Evolutionary conservation across 106 monocot genomes (phyloP).

Genomic region (Cymbidium sinense): DNA sequence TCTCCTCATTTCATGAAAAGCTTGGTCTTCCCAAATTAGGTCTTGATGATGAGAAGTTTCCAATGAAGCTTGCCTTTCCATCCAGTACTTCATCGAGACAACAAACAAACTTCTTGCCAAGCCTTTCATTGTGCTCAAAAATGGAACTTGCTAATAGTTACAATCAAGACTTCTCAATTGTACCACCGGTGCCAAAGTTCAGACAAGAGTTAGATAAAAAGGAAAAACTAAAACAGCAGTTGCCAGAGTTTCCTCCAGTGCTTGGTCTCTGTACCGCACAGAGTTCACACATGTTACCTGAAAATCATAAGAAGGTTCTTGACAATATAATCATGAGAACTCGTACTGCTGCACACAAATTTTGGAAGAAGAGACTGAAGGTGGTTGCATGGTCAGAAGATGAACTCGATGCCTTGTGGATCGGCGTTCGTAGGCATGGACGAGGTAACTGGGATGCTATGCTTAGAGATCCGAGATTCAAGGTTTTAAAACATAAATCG

Average conservation of each 20-base stretch:
- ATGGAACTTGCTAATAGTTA: constrained; percentile 20
- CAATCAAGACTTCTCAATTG: constrained; percentile 35
- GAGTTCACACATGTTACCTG: constrained; percentile 33
- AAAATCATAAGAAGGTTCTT: constrained; percentile 90
- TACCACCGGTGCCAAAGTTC: constrained; percentile 50
- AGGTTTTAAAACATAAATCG: constrained; percentile 55
- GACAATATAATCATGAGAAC: constrained; percentile 89
- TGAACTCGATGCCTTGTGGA: constrained; percentile 95
- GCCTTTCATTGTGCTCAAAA: constrained; percentile 43
- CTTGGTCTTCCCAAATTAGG: constrained; percentile 52
- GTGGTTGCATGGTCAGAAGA: constrained; percentile 83
- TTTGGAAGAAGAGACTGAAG: constrained; percentile 59
- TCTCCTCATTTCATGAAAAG: constrained; percentile 55
- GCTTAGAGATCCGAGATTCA: constrained; percentile 77
- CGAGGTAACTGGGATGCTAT: constrained; percentile 87
- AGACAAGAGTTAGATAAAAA: constrained; percentile 30
- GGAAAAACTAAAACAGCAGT: constrained; percentile 47
- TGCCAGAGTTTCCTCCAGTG: constrained; percentile 39
- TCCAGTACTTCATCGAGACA: constrained; percentile 23
- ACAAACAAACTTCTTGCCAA: constrained; percentile 41
- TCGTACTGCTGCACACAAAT: constrained; percentile 33
- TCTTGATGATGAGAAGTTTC: constrained; percentile 29
- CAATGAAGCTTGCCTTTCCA: constrained; percentile 30
- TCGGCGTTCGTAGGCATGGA: constrained; percentile 93
- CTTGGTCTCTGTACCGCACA: constrained; percentile 33